Percentiles rank a stretch among this genome's conserved stretches.
phyloP scores from a whole-genome alignment of 2,329 filamentous ascomycete genomes.

The Sporothrix mexicana region DNA sequence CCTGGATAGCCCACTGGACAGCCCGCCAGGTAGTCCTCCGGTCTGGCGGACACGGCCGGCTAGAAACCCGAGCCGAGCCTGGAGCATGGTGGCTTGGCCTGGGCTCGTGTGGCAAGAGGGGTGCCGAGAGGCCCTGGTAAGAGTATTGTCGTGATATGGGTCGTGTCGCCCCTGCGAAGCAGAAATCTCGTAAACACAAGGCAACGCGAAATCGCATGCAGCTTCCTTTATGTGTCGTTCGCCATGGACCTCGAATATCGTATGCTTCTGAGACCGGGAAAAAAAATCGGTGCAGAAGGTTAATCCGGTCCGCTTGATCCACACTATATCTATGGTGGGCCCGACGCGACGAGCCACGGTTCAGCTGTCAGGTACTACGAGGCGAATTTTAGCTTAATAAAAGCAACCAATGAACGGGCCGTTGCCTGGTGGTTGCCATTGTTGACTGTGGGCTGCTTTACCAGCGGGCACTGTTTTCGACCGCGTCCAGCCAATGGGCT shows the following conservation, averaged over 20 bases:
- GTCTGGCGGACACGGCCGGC: conserved; percentile 38
- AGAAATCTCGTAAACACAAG: neutral
- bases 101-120: neutral
- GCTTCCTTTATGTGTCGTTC: neutral
- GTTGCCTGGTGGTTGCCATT: conserved; percentile 65
- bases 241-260: neutral
- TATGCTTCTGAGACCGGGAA: neutral
- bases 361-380: neutral
- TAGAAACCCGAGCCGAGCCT: conserved; percentile 65
- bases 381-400: neutral
- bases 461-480: conserved; percentile 24
- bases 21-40: neutral
- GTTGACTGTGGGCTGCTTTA: conserved; percentile 50
- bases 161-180: neutral
- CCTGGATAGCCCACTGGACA: conserved; percentile 31
- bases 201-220: neutral
- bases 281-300: conserved; percentile 25
- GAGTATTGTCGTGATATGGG: neutral
- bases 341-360: conserved; percentile 31
- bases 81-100: conserved; percentile 60
- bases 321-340: conserved; percentile 2
- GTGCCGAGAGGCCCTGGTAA: neutral
- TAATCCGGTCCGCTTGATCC: conserved; percentile 31
- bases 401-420: conserved; percentile 50
- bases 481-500: conserved; percentile 29